Conservation (phyloP, 2,329 filamentous ascomycete species). For the Geosmithia flava region DNA sequence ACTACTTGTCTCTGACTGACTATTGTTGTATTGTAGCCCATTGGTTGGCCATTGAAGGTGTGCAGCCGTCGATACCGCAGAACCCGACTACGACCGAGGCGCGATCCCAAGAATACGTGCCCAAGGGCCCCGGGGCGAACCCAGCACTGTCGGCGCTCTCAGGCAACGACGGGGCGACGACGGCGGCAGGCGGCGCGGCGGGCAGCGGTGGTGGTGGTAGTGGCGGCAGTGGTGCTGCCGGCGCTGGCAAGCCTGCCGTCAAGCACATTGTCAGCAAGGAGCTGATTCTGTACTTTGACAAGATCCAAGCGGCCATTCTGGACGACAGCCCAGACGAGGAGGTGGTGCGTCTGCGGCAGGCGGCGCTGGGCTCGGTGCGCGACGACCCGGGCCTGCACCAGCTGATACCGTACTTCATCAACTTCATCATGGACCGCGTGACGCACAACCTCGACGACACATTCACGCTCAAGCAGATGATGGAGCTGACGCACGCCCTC, state of each 20-base stretch:
- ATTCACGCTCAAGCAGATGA: slow-evolving; percentile 82
- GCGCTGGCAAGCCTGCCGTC: slow-evolving; percentile 58
- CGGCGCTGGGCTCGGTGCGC: slow-evolving; percentile 72
- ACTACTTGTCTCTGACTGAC: neutral
- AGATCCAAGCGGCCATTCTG: slow-evolving; percentile 78
- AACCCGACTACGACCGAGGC: slow-evolving; percentile 84
- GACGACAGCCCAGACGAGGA: slow-evolving; percentile 79
- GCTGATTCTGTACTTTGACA: slow-evolving; percentile 92
- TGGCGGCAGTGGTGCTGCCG: neutral
- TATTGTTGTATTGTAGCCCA: slow-evolving; percentile 49
- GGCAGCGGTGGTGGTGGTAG: too few species aligned
- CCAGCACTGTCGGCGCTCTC: slow-evolving; percentile 69
- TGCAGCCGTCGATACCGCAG: slow-evolving; percentile 91
- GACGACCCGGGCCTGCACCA: slow-evolving; percentile 92
- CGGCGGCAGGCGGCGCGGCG: neutral
- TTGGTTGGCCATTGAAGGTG: slow-evolving; percentile 95
- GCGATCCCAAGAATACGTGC: slow-evolving; percentile 70
- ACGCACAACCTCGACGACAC: slow-evolving; percentile 87
- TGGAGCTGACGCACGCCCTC: slow-evolving; percentile 76
- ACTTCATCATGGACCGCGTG: slow-evolving; percentile 91
- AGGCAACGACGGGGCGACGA: slow-evolving; percentile 67
- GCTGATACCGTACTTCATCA: slow-evolving; percentile 89
- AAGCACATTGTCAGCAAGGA: slow-evolving; percentile 96
- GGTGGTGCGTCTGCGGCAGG: slow-evolving; percentile 58
- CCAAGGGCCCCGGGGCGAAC: slow-evolving; percentile 83